phyloP scores from a whole-genome alignment of 2,329 filamentous ascomycete species.

The Diaporthe nobilis region DNA sequence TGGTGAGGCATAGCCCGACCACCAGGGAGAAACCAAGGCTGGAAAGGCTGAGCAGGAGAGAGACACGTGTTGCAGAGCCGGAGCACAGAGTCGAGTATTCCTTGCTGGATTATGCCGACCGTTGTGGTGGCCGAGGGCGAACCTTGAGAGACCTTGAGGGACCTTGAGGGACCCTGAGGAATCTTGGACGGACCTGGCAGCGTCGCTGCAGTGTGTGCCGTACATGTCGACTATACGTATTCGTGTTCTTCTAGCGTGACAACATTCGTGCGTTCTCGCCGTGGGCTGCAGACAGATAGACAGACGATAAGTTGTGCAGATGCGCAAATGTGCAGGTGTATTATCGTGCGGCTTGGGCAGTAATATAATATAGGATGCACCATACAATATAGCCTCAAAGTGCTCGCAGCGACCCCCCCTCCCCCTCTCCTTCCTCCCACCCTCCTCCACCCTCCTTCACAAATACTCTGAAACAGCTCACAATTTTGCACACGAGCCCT shows the following conservation, averaged over 20 bases:
- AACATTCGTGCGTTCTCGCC: not conserved
- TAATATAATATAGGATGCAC: conserved; percentile 17
- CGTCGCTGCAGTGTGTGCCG: not conserved
- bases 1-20: not conserved
- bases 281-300: not conserved
- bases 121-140: not conserved
- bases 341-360: conserved; percentile 9
- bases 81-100: conserved; percentile 3
- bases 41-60: not conserved
- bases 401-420: conserved; percentile 2
- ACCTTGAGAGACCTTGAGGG: not conserved
- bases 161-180: not conserved
- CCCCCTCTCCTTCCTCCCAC: not conserved
- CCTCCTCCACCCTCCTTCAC: conserved; percentile 22
- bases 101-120: conserved; percentile 12
- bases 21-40: not conserved
- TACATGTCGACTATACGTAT: not conserved
- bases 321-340: not conserved
- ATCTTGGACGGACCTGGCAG: not conserved
- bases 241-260: too few relatives aligned
- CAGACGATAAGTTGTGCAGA: not conserved
- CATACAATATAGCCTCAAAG: conserved; percentile 11
- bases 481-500: conserved; percentile 35
- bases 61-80: conserved; percentile 19
- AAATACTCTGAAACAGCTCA: conserved; percentile 34